phyloP scores from a whole-genome alignment of 2,329 filamentous ascomycete species.

The Neofusicoccum laricinum region DNA sequence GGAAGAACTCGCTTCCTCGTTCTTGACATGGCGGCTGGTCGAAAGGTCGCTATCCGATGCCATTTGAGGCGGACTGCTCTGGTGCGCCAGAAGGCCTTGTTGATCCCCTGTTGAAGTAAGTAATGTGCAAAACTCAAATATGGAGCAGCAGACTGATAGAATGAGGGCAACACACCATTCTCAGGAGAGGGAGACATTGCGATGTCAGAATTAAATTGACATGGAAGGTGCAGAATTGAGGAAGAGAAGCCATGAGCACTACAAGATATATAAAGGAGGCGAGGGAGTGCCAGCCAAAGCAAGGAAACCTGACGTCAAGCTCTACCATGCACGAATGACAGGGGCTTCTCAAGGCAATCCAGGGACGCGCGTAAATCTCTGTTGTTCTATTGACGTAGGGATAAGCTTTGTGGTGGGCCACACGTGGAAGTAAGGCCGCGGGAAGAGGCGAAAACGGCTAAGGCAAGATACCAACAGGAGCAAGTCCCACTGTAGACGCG shows the following conservation, averaged over 20 bases:
- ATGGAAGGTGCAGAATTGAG: no score
- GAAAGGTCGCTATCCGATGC: conserved; percentile 2
- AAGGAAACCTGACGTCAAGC: not conserved
- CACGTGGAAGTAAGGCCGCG: not conserved
- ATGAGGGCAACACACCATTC: not conserved
- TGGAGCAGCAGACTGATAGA: no score
- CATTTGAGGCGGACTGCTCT: not conserved
- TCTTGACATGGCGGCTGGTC: not conserved
- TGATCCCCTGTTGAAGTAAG: not conserved
- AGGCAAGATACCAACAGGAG: not conserved
- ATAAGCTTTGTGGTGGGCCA: not conserved
- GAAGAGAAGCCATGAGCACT: not conserved
- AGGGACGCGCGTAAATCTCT: not conserved
- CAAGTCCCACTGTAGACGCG: not conserved
- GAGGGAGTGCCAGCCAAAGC: not conserved
- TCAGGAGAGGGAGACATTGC: not conserved
- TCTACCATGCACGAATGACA: not conserved
- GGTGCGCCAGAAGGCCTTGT: not conserved
- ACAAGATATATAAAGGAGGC: not conserved
- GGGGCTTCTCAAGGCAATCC: not conserved
- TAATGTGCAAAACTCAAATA: not conserved
- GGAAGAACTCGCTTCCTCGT: not conserved
- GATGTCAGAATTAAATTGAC: not conserved
- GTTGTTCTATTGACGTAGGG: not conserved
- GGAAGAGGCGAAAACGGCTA: not conserved